Evolutionary conservation across 371 early-diverging fungal species (phyloP), one percentile per base, ranked within the genome.

Genomic region (Mycotypha africana): DNA sequence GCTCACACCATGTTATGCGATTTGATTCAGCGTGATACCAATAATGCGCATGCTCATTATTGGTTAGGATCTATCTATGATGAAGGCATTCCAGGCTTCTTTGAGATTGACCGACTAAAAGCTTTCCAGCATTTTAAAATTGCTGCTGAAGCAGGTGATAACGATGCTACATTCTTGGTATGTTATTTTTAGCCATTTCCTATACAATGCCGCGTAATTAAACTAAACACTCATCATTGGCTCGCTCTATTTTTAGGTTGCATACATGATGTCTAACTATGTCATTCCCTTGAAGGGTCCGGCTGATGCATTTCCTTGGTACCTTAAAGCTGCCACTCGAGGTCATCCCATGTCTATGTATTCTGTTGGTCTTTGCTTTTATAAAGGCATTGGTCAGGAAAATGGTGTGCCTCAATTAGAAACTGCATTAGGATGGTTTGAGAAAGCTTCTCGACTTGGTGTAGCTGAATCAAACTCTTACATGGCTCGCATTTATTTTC

Each of bases 281-380:
- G 45, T 49, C 20, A 78, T 82, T 12, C 75, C 74, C 16, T 26
- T 42, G 0, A 63, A 66, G 28, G 68, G 81, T 40, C 67, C 58
- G 8, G 24, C 28, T 24, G 65, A 64, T 41, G 82, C 85, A 4
- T 64, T 76, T 45, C 53, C 70, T 12, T 83, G 79, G 80, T 81
- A 76, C 42, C 47, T 51, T 32, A 74, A 75, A 34, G 75, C 82
- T 17, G 82, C 76, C 11, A 54, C 55, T 0, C 62, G 70, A 26
- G 70, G 77, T 3, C 61, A 79, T 51, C 47, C 62, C 5, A 54
- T 51, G 26, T 73, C 81, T 3, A 60, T 61, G 41, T 53, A 65
- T 35, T 60, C 60, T 10, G 50, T 81, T 7, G 77, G 81, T 46
- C 58, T 71, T 19, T 66, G 71, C 48, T 67, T 67, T 32, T 48